A percentile compares a stretch with the other conserved stretches of the same genome.
Evolutionary conservation across 78 protist genomes (phyloP).

Genomic region (Dictyostelium capitatum): DNA sequence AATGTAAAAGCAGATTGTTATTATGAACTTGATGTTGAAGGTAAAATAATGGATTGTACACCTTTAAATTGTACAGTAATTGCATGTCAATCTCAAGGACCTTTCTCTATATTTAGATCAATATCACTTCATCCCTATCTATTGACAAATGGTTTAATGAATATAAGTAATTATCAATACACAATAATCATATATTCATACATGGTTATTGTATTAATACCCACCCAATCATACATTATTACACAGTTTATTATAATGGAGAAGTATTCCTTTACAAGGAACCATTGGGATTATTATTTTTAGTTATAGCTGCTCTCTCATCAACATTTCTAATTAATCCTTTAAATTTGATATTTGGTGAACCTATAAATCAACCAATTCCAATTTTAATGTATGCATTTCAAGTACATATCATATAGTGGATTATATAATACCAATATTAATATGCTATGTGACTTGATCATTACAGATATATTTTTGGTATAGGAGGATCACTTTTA

Average conservation of each 20-base stretch:
- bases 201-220: background rate
- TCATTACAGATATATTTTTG: conserved; percentile 51
- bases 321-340: conserved; percentile 81
- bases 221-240: no score
- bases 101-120: conserved; percentile 50
- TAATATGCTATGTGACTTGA: background rate
- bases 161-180: conserved; percentile 20
- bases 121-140: conserved; percentile 61
- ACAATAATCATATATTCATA: background rate
- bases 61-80: conserved; percentile 53
- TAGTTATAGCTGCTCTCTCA: conserved; percentile 81
- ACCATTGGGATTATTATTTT: conserved; percentile 82
- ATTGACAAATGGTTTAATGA: conserved; percentile 64
- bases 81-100: conserved; percentile 83
- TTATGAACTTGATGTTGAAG: conserved; percentile 58
- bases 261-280: conserved; percentile 73
- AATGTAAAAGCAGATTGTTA: conserved; percentile 38
- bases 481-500: conserved; percentile 79
- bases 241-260: conserved; percentile 81
- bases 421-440: no score
- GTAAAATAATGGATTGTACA: conserved; percentile 49
- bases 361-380: conserved; percentile 54
- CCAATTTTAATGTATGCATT: conserved; percentile 42
- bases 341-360: conserved; percentile 54
- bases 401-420: background rate